phyloP scores from a whole-genome alignment of 2,329 filamentous ascomycete genomes.

The Furcasterigmium sp. region DNA sequence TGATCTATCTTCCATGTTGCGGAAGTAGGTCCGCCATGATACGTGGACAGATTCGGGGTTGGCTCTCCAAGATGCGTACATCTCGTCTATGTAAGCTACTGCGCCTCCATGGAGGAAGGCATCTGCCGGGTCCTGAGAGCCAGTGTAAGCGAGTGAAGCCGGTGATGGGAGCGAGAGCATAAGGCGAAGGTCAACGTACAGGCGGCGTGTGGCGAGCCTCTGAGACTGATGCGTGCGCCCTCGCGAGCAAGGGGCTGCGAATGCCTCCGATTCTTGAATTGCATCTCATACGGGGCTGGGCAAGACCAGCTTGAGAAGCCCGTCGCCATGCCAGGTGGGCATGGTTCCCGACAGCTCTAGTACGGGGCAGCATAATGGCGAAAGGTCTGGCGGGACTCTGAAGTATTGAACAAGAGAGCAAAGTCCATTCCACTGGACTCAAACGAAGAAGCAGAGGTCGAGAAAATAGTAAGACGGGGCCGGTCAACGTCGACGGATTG shows the following conservation, averaged over 20 bases:
- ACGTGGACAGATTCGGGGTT: constrained; percentile 90
- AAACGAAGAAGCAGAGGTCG: too few relatives aligned
- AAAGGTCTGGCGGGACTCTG: too few relatives aligned
- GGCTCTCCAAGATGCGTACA: constrained; percentile 96
- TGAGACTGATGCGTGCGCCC: background rate
- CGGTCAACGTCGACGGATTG: too few relatives aligned
- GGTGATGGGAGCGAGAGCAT: too few relatives aligned
- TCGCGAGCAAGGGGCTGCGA: background rate
- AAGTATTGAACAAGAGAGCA: too few relatives aligned
- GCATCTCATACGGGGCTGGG: too few relatives aligned
- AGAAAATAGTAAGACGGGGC: too few relatives aligned
- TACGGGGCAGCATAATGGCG: background rate
- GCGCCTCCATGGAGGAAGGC: constrained; percentile 95
- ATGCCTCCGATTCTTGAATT: too few relatives aligned
- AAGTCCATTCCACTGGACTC: too few relatives aligned
- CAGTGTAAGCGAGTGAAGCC: too few relatives aligned
- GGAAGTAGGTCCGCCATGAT: constrained; percentile 99
- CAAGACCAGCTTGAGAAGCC: background rate
- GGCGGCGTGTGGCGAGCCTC: background rate
- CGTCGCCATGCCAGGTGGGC: background rate
- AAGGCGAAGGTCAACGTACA: background rate
- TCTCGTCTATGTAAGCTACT: constrained; percentile 98
- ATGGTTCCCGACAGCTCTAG: background rate
- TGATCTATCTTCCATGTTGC: constrained; percentile 95
- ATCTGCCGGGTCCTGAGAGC: constrained; percentile 78